Conservation (phyloP, 176 grass and related monocot species). For the Carex littledalei region DNA sequence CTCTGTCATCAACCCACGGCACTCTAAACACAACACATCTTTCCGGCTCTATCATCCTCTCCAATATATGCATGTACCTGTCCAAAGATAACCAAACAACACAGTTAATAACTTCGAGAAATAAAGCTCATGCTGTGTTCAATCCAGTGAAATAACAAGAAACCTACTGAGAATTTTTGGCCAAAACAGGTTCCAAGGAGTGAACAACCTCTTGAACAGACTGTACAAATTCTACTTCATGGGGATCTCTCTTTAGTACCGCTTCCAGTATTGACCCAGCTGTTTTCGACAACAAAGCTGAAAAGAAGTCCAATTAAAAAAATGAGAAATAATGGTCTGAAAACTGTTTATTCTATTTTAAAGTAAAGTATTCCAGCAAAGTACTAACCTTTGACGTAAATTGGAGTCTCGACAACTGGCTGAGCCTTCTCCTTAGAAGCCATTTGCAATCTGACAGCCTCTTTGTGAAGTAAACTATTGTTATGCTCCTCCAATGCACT, state of each 20-base stretch:
- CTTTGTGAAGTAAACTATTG: conserved; percentile 97
- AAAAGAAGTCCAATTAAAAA: conserved; percentile 29
- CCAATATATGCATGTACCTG: conserved; percentile 92
- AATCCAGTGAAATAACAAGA: background rate
- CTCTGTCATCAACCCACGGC: conserved; percentile 93
- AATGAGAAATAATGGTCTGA: background rate
- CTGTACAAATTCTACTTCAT: conserved; percentile 96
- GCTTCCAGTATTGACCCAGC: conserved; percentile 89
- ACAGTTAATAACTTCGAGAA: background rate
- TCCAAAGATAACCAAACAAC: conserved; percentile 15
- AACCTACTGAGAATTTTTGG: conserved; percentile 82
- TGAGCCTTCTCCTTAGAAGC: conserved; percentile 80
- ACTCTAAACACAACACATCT: conserved; percentile 92
- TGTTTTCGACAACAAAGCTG: conserved; percentile 87
- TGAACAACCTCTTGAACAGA: conserved; percentile 92
- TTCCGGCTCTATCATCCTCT: conserved; percentile 93
- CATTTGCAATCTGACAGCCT: conserved; percentile 77
- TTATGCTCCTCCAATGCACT: conserved; percentile 98
- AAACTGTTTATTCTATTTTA: conserved; percentile 15
- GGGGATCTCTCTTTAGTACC: conserved; percentile 74
- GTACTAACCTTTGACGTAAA: conserved; percentile 86
- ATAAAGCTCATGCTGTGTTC: background rate
- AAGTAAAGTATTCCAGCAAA: conserved; percentile 2
- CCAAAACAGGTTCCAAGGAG: conserved; percentile 87
- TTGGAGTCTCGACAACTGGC: conserved; percentile 44